A percentile compares a stretch with the other conserved stretches of the same genome.
Conservation (phyloP, 1,284 basidiomycete genomes). For the Tylopilus sp. region DNA sequence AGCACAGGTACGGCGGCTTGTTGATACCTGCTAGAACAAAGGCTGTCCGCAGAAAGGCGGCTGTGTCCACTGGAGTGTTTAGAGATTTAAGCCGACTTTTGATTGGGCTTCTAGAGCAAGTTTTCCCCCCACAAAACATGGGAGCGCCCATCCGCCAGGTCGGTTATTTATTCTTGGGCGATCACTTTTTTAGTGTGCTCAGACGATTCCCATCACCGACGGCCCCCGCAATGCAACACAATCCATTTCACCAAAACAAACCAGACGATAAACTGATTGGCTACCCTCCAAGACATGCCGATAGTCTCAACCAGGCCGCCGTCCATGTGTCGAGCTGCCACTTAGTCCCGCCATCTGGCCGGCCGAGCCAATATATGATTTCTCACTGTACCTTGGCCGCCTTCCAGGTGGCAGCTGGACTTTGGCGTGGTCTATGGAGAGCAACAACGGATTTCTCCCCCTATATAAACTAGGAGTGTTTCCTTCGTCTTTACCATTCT, state of each 20-base stretch:
- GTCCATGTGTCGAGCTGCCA: not conserved
- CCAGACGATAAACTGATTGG: not conserved
- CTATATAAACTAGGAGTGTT: not conserved
- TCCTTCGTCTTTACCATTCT: too few relatives aligned
- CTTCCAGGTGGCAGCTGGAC: not conserved
- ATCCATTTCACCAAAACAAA: not conserved
- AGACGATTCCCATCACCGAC: not conserved
- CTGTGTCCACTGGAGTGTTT: conserved; percentile 15
- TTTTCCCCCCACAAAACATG: too few relatives aligned
- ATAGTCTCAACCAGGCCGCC: not conserved
- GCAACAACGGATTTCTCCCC: not conserved
- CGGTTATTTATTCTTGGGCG: conserved; percentile 6
- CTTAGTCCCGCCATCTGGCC: not conserved
- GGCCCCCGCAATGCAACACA: not conserved
- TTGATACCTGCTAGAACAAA: not conserved
- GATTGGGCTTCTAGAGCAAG: not conserved
- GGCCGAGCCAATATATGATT: not conserved
- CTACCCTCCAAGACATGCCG: conserved; percentile 1
- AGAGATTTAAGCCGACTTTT: conserved; percentile 10
- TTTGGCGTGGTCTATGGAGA: not conserved
- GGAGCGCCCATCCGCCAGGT: not conserved
- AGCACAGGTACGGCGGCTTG: not conserved
- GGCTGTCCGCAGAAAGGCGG: not conserved
- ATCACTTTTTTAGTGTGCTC: not conserved
- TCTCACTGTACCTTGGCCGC: not conserved